Evolutionary conservation across 805 yeast species (phyloP).

Genomic region (Candida namnaoensis): DNA sequence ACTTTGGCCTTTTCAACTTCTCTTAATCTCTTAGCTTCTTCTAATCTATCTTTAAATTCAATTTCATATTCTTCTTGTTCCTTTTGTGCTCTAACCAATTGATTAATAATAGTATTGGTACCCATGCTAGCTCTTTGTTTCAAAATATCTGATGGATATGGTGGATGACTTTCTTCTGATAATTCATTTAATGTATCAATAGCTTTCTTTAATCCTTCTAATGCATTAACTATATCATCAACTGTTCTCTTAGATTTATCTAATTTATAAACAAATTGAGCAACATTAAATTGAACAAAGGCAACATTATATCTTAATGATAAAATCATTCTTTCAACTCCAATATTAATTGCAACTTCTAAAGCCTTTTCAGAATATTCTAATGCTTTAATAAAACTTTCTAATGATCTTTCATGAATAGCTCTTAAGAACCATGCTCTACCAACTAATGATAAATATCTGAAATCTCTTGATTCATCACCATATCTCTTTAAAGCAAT

Average conservation of each 20-base stretch:
- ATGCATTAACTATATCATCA: constrained; percentile 49
- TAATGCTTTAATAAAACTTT: constrained; percentile 52
- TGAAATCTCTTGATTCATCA: constrained; percentile 54
- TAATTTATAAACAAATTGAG: constrained; percentile 67
- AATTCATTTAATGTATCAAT: constrained; percentile 48
- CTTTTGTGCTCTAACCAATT: constrained; percentile 58
- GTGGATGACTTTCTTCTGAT: constrained; percentile 54
- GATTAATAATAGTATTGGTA: constrained; percentile 59
- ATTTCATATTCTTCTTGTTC: constrained; percentile 67
- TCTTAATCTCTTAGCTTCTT: constrained; percentile 57
- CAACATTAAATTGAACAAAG: constrained; percentile 76
- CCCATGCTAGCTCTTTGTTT: constrained; percentile 86
- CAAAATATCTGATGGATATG: constrained; percentile 72
- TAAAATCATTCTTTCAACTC: constrained; percentile 27
- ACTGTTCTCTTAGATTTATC: constrained; percentile 50
- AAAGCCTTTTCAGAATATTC: constrained; percentile 54
- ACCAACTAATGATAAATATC: constrained; percentile 65
- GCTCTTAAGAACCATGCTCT: constrained; percentile 87
- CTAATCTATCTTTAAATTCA: constrained; percentile 50
- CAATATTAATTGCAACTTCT: constrained; percentile 20
- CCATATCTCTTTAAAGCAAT: constrained; percentile 60
- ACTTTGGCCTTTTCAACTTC: constrained; percentile 38
- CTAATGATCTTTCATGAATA: constrained; percentile 51
- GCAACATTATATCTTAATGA: constrained; percentile 72
- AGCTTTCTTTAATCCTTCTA: constrained; percentile 52